Evolutionary conservation across 2,329 filamentous ascomycete genomes (phyloP).

Genomic region (Xylariaceae sp.): DNA sequence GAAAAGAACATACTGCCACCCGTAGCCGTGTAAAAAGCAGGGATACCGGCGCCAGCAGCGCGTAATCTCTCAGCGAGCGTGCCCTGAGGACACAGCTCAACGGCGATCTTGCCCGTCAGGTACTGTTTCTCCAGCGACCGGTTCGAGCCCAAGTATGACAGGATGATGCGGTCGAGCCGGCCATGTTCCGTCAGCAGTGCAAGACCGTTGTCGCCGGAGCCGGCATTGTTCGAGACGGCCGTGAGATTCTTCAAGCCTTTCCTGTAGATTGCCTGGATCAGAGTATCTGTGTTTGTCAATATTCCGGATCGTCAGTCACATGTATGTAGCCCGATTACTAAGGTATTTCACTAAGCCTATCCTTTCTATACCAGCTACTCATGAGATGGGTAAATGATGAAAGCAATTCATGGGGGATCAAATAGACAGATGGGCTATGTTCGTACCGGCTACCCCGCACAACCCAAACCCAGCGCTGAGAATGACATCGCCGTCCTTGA

Average conservation of each 20-base stretch:
- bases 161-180: conserved; percentile 66
- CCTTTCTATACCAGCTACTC: too few relatives aligned
- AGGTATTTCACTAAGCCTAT: too few relatives aligned
- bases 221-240: conserved; percentile 78
- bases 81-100: conserved; percentile 74
- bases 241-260: conserved; percentile 61
- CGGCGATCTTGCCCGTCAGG: conserved; percentile 65
- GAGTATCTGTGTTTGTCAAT: conserved; percentile 49
- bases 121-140: conserved; percentile 73
- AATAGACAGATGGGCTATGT: neutral
- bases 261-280: conserved; percentile 64
- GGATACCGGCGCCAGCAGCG: conserved; percentile 71
- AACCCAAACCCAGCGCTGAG: conserved; percentile 79
- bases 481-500: conserved; percentile 65
- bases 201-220: conserved; percentile 64
- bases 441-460: conserved; percentile 65
- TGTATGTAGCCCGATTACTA: too few relatives aligned
- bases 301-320: conserved; percentile 1
- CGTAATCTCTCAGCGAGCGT: conserved; percentile 68
- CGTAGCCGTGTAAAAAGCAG: conserved; percentile 76
- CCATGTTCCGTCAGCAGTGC: conserved; percentile 64
- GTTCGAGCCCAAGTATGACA: conserved; percentile 74
- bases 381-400: too few relatives aligned
- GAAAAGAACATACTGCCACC: conserved; percentile 53
- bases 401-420: too few relatives aligned